These are phyloP conservation scores for Micromonas pusilla DNA, from an alignment of 139 green algal species.

Conservation along the genomic window DNA sequence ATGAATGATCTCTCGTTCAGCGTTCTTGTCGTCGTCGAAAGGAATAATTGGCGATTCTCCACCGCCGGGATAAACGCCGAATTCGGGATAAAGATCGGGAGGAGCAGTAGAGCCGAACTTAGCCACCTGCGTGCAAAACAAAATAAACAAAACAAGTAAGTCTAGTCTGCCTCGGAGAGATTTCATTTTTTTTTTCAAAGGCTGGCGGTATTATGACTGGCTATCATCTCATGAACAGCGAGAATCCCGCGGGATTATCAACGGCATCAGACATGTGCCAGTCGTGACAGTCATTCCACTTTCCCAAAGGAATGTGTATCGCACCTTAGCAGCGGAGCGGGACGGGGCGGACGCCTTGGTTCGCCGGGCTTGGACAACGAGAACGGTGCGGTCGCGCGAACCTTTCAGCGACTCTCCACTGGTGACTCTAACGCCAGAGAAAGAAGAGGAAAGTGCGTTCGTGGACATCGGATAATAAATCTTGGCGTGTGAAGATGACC, in stretches of 20 bases:
- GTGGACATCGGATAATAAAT: no score
- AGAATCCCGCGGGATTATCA: not conserved
- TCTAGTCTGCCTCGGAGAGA: no score
- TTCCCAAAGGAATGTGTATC: not conserved
- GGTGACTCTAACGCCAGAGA: no score
- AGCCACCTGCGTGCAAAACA: not conserved
- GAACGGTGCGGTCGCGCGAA: no score
- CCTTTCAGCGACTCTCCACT: no score
- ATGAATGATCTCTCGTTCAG: constrained; percentile 78
- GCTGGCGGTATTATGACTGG: no score
- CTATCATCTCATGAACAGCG: not conserved
- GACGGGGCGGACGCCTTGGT: not conserved
- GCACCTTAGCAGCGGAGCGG: not conserved
- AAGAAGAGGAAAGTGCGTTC: no score
- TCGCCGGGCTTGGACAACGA: not conserved
- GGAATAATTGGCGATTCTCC: constrained; percentile 14
- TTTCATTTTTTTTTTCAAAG: no score
- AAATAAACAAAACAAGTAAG: not conserved
- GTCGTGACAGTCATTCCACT: not conserved
- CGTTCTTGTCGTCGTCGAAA: constrained; percentile 26
- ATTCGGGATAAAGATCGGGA: constrained; percentile 5
- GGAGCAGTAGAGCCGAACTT: not conserved
- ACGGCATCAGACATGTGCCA: not conserved
- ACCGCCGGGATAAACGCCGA: constrained; percentile 7
- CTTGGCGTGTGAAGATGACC: no score